A percentile compares a stretch with the other conserved stretches of the same genome.
phyloP scores from a whole-genome alignment of 2,329 filamentous ascomycete species.

The Pyricularia grisea region DNA sequence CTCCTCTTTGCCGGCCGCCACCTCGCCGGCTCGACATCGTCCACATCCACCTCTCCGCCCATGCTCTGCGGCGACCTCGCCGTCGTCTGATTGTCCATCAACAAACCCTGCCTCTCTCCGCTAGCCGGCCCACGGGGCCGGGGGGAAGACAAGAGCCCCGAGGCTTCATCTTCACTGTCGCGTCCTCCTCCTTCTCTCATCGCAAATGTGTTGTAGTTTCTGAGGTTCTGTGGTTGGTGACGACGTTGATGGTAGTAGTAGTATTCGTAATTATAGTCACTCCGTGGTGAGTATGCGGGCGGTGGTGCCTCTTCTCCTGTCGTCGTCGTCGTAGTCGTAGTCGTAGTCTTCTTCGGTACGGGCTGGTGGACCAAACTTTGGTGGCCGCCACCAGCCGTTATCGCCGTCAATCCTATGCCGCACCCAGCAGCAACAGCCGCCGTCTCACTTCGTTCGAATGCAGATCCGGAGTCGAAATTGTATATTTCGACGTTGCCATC shows the following conservation, averaged over 20 bases:
- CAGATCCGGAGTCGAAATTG: background rate
- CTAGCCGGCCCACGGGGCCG: background rate
- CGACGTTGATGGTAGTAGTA: background rate
- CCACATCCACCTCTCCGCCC: slow-evolving; percentile 21
- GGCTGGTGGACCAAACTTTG: background rate
- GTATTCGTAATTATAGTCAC: background rate
- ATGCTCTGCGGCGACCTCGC: slow-evolving; percentile 34
- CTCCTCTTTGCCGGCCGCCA: slow-evolving; percentile 17
- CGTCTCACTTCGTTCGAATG: background rate
- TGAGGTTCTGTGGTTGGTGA: background rate
- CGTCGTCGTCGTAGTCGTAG: background rate
- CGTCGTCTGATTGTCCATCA: background rate
- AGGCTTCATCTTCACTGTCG: background rate
- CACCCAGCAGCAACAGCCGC: background rate
- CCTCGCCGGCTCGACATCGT: slow-evolving; percentile 13
- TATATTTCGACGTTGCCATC: background rate
- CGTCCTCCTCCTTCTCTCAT: background rate
- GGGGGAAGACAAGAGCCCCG: background rate
- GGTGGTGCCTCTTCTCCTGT: background rate
- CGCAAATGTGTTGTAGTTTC: background rate
- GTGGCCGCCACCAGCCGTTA: background rate
- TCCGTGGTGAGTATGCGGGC: background rate
- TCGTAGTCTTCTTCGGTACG: background rate
- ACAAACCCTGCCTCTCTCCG: background rate
- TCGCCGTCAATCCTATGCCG: background rate